These are phyloP conservation scores for Bruguiera hainesii DNA, from an alignment of 441 rosid genomes.

Conservation along the genomic window DNA sequence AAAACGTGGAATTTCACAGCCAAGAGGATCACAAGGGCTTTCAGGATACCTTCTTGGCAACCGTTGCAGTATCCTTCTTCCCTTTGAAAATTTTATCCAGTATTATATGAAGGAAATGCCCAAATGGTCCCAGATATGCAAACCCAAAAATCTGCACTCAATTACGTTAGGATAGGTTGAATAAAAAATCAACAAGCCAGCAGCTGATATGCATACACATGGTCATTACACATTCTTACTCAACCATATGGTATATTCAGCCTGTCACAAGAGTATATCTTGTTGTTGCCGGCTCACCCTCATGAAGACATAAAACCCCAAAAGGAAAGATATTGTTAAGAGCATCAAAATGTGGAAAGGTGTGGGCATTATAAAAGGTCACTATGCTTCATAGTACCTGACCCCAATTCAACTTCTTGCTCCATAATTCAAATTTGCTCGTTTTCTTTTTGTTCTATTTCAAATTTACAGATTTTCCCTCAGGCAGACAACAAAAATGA, in stretches of 20 bases:
- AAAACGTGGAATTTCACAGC: slow-evolving; percentile 3
- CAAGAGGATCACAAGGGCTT: background rate
- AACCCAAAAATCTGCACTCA: slow-evolving; percentile 67
- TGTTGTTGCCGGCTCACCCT: background rate
- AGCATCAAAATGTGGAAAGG: background rate
- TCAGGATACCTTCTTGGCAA: slow-evolving; percentile 75
- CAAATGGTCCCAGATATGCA: slow-evolving; percentile 82
- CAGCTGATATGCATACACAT: background rate
- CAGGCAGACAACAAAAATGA: too few species aligned
- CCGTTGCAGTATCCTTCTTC: slow-evolving; percentile 74
- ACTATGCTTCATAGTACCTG: background rate
- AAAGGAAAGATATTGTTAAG: background rate
- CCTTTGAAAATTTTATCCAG: slow-evolving; percentile 89
- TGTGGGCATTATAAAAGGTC: background rate
- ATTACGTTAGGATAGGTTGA: slow-evolving; percentile 7
- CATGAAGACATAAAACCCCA: too few species aligned
- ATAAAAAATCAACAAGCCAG: slow-evolving; percentile 6
- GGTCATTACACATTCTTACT: background rate
- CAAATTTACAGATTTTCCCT: too few species aligned
- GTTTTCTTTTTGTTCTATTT: too few species aligned
- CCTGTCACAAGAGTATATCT: background rate
- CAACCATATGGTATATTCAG: background rate
- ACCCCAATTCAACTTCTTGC: too few species aligned
- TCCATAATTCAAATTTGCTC: too few species aligned
- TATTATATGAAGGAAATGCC: slow-evolving; percentile 65